Evolutionary conservation across 345 rosid genomes (phyloP).

Genomic region (Passiflora organensis): DNA sequence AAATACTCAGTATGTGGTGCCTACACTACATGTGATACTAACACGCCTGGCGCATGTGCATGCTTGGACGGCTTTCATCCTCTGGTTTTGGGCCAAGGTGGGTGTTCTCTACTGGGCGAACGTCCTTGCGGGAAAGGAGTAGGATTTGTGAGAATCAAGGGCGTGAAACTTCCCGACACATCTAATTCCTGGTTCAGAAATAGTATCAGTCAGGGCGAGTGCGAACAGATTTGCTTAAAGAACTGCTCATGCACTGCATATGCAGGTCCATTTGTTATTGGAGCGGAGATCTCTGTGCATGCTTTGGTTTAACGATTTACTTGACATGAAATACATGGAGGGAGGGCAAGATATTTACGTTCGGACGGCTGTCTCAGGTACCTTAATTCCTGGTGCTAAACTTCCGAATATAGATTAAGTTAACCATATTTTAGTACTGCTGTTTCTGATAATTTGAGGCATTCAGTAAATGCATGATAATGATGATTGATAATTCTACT

Average conservation of each 20-base stretch:
- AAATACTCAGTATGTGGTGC: constrained; percentile 15
- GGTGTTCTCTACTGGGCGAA: constrained; percentile 8
- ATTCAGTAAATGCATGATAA: background rate
- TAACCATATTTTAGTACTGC: background rate
- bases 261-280: background rate
- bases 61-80: constrained; percentile 23
- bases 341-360: constrained; percentile 7
- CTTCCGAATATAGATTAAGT: background rate
- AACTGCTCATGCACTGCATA: constrained; percentile 1
- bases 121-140: constrained; percentile 1
- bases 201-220: background rate
- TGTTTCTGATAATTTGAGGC: no score
- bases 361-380: background rate
- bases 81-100: constrained; percentile 4
- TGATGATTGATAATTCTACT: background rate
- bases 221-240: background rate
- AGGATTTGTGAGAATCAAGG: background rate
- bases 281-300: constrained; percentile 9
- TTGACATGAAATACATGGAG: background rate
- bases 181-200: background rate
- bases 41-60: background rate
- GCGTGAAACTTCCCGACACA: constrained; percentile 9
- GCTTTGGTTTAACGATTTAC: background rate
- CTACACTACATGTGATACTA: constrained; percentile 4
- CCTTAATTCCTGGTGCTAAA: background rate